Conservation (phyloP, 2,329 filamentous ascomycete genomes). For the Alternaria burnsii region DNA sequence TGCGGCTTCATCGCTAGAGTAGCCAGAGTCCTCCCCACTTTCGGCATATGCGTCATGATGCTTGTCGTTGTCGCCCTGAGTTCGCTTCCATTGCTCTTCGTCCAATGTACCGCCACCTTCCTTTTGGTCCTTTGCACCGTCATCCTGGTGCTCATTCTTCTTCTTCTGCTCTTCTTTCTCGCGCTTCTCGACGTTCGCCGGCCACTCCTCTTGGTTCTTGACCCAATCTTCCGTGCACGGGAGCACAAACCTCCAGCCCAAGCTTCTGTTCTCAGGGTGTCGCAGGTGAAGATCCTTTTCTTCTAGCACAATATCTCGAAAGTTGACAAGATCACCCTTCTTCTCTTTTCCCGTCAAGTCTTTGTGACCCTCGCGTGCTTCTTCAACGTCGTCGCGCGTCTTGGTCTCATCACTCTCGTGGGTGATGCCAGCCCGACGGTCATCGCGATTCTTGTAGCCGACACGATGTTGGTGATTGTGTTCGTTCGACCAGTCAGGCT, state of each 20-base stretch:
- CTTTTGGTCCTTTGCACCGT: not conserved
- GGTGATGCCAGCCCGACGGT: slow-evolving; percentile 50
- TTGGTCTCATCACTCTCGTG: slow-evolving; percentile 9
- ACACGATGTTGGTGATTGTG: slow-evolving; percentile 50
- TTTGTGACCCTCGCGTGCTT: slow-evolving; percentile 36
- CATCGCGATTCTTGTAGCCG: slow-evolving; percentile 51
- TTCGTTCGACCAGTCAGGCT: slow-evolving; percentile 54
- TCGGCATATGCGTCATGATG: not conserved
- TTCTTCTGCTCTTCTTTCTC: not conserved
- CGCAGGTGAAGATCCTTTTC: slow-evolving; percentile 56
- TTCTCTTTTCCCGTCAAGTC: slow-evolving; percentile 35
- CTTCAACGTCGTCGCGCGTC: slow-evolving; percentile 34
- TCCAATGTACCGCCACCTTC: not conserved
- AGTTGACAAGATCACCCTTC: slow-evolving; percentile 50
- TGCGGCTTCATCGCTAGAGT: not conserved
- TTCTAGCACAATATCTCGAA: slow-evolving; percentile 42
- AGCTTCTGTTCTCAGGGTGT: slow-evolving; percentile 56
- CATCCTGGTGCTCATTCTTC: not conserved
- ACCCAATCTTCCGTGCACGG: not conserved
- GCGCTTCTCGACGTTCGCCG: not conserved
- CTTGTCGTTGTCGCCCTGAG: not conserved
- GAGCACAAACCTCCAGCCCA: not conserved
- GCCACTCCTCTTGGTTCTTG: not conserved
- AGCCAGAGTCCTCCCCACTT: not conserved
- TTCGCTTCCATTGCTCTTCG: not conserved